Evolutionary conservation across 2,329 filamentous ascomycete genomes (phyloP).

Genomic region (Alternaria angustiovoidea): DNA sequence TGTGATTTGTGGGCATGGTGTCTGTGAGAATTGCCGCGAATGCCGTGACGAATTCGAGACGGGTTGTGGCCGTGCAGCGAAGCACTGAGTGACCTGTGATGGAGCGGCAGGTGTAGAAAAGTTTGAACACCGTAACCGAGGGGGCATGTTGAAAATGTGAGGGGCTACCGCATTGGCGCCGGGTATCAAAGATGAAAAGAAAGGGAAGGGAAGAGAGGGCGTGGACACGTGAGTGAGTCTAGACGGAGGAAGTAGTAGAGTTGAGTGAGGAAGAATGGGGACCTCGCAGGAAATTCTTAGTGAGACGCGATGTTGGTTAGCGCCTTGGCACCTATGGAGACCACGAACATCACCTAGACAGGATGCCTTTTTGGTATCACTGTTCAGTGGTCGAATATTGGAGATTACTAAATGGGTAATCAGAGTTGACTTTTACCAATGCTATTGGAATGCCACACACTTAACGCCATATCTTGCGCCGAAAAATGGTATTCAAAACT

Average conservation of each 20-base stretch:
- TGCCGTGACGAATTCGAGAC: conserved; percentile 31
- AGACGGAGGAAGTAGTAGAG: conserved; percentile 11
- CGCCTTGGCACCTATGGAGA: conserved; percentile 5
- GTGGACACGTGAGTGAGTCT: conserved; percentile 17
- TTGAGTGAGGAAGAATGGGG: conserved; percentile 11
- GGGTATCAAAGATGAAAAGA: conserved; percentile 10
- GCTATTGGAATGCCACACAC: conserved; percentile 7
- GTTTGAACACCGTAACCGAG: conserved; percentile 43
- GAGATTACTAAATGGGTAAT: not conserved
- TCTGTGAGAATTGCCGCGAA: conserved; percentile 48
- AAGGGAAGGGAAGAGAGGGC: conserved; percentile 11
- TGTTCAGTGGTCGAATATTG: not conserved
- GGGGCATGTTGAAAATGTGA: conserved; percentile 39
- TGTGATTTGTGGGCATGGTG: conserved; percentile 53
- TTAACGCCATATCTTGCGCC: conserved; percentile 21
- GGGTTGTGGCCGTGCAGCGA: conserved; percentile 33
- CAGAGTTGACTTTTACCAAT: conserved; percentile 25
- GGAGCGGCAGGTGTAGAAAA: conserved; percentile 33
- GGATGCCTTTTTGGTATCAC: not conserved
- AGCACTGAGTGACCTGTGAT: conserved; percentile 23
- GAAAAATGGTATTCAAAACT: conserved; percentile 14
- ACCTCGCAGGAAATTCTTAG: conserved; percentile 19
- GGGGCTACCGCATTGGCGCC: conserved; percentile 42
- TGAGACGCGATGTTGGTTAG: conserved; percentile 4
- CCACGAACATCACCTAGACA: not conserved